Conservation (phyloP, 1,284 basidiomycete species). For the Nidula niveotomentosa region DNA sequence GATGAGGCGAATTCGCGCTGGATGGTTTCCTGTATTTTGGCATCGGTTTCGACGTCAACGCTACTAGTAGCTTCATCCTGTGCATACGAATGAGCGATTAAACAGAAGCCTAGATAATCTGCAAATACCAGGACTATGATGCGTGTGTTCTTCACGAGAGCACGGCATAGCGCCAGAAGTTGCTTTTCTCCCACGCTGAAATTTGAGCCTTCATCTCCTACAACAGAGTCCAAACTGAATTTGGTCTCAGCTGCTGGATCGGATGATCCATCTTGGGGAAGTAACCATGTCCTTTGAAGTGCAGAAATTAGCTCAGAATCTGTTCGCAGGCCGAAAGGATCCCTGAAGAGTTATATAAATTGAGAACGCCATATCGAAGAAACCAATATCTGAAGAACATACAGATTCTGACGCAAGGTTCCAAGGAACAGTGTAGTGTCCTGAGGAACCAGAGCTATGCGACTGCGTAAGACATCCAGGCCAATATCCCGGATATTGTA, state of each 20-base stretch:
- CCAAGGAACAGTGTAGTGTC: constrained; percentile 66
- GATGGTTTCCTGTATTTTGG: constrained; percentile 75
- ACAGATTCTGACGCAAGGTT: constrained; percentile 70
- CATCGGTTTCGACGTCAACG: constrained; percentile 84
- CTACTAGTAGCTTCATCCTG: constrained; percentile 82
- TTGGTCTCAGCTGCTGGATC: constrained; percentile 56
- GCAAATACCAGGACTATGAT: constrained; percentile 60
- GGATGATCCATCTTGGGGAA: constrained; percentile 45
- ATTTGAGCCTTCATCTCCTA: constrained; percentile 74
- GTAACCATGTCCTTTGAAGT: constrained; percentile 57
- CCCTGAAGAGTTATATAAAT: constrained; percentile 31
- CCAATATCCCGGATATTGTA: constrained; percentile 57
- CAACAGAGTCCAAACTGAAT: constrained; percentile 66
- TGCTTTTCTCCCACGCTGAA: constrained; percentile 82
- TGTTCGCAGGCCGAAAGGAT: constrained; percentile 54
- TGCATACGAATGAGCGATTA: background rate
- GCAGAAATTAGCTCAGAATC: constrained; percentile 47
- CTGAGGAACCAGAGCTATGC: constrained; percentile 74
- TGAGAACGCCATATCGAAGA: background rate
- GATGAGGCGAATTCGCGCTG: constrained; percentile 62
- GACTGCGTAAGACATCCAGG: constrained; percentile 54
- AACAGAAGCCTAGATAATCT: background rate
- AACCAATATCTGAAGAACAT: constrained; percentile 19
- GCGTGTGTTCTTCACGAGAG: constrained; percentile 68
- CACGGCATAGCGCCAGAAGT: constrained; percentile 71